Percentiles rank a stretch among this genome's conserved stretches.
These are phyloP conservation scores for Torulaspora microellipsoides DNA, from an alignment of 805 yeast genomes.

Conservation along the genomic window DNA sequence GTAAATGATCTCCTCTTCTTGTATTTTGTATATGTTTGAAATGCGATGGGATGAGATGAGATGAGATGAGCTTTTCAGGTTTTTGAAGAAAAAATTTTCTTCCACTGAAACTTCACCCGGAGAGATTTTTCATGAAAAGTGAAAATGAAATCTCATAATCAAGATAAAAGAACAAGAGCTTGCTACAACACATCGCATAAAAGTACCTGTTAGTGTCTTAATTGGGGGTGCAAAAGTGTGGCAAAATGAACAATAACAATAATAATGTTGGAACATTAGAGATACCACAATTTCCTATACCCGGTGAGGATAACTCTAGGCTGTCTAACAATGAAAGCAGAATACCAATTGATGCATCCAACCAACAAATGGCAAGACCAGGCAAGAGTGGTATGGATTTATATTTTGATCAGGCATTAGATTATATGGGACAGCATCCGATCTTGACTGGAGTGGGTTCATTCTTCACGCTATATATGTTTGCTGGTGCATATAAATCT, in stretches of 20 bases:
- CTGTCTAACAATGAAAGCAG: constrained; percentile 2
- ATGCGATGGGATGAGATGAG: constrained; percentile 23
- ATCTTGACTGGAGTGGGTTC: constrained; percentile 66
- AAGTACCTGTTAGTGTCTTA: neutral
- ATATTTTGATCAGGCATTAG: constrained; percentile 57
- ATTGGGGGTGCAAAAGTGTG: neutral
- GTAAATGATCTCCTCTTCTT: neutral
- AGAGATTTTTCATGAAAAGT: neutral
- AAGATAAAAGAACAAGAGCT: too few species aligned
- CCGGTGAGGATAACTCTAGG: constrained; percentile 20
- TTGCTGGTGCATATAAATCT: constrained; percentile 62
- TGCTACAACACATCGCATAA: too few species aligned
- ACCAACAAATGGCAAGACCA: constrained; percentile 18
- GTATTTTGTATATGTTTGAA: neutral
- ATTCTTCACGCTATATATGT: constrained; percentile 56
- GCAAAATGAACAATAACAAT: constrained; percentile 2
- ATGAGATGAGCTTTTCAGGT: constrained; percentile 17
- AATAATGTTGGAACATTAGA: constrained; percentile 12
- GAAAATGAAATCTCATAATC: too few species aligned
- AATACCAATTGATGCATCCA: constrained; percentile 19
- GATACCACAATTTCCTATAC: constrained; percentile 30
- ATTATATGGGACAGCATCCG: constrained; percentile 72
- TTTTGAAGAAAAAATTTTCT: neutral
- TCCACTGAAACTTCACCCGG: neutral
- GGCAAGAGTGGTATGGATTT: constrained; percentile 43